These are phyloP conservation scores for Phytophthora meadii DNA, from an alignment of 352 stramenopile genomes.

Conservation along the genomic window DNA sequence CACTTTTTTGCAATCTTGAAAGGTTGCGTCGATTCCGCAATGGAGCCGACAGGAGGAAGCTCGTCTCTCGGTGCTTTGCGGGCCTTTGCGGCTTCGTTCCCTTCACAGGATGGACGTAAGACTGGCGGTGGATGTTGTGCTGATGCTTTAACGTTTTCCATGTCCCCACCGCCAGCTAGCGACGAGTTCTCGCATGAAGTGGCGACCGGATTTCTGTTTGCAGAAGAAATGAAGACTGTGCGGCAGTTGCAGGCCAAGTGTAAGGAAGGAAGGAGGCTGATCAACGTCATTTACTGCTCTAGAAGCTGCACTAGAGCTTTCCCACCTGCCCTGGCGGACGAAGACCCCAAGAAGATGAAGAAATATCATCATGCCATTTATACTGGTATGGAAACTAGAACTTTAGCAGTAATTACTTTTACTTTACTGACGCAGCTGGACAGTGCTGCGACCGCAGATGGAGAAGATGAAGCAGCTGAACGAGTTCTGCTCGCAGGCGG, in stretches of 20 bases:
- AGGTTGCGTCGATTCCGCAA: constrained; percentile 15
- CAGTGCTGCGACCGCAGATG: constrained; percentile 70
- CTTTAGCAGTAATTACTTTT: neutral
- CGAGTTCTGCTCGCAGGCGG: constrained; percentile 63
- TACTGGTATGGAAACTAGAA: constrained; percentile 33
- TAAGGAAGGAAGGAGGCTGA: constrained; percentile 41
- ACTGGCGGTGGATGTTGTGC: constrained; percentile 14
- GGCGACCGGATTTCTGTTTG: constrained; percentile 53
- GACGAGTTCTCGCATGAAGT: constrained; percentile 62
- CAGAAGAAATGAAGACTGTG: constrained; percentile 71
- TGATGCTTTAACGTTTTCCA: constrained; percentile 34
- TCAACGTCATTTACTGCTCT: constrained; percentile 63
- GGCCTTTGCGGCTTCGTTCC: constrained; percentile 36
- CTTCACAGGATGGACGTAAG: constrained; percentile 19
- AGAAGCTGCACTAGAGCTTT: constrained; percentile 66
- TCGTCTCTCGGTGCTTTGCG: constrained; percentile 37
- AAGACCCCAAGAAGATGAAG: constrained; percentile 28
- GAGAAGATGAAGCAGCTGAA: constrained; percentile 61
- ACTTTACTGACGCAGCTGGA: constrained; percentile 1
- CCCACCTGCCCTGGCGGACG: constrained; percentile 34
- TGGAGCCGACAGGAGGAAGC: constrained; percentile 14
- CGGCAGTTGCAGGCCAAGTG: constrained; percentile 54
- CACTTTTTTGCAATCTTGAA: constrained; percentile 16
- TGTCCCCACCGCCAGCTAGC: constrained; percentile 29
- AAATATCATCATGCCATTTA: constrained; percentile 63